Base-by-base conservation (phyloP, 75 land plant species). In the Sequoiadendron giganteum region DNA sequence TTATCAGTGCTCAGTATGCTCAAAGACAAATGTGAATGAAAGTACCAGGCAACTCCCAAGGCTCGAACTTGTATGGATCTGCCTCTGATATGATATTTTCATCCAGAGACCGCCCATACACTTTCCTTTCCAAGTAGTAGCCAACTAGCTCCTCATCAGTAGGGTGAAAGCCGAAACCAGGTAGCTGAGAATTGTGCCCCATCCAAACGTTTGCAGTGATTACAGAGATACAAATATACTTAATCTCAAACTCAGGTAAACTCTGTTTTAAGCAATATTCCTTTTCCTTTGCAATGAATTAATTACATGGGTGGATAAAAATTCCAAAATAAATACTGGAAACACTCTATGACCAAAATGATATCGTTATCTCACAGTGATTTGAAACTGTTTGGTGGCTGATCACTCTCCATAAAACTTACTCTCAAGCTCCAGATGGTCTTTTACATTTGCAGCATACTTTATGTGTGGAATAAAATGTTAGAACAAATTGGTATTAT, bases 31-130 rank as follows among this genome's bases (percentile, higher is more conserved):
- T 82, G 84, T 82, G 84, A 10, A 82, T 47, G 84, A 86, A 68
- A 32, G 21, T 87, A 87, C 88, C 88, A 81, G 85, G 88, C 52
- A 87, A 52, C 2, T 87, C 88, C 88, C 88, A 87, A 45, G 88
- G 88, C 36, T 87, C 88, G 55, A 4, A 81, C 85, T 80, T 16
- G 88, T 87, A 49, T 32, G 83, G 88, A 81, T 87, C 86, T 2
- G 55, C 86, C 86, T 87, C 88, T 16, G 85, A 84, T 36, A 87
- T 81, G 39, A 56, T 84, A 14, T 42, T 58, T 32, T 9, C 25
- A 19, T 10, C 5, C 32, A 52, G 56, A 34, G 56, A 36, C 42
- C 19, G 9, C 28, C 86, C 86, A 55, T 21, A 58, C 36, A 85
- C 86, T 38, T 85, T 85, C 10, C 86, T 85, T 58, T 39, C 30